Evolutionary conservation across 2,329 filamentous ascomycete genomes (phyloP).

Genomic region (Mycosphaerella sp.): DNA sequence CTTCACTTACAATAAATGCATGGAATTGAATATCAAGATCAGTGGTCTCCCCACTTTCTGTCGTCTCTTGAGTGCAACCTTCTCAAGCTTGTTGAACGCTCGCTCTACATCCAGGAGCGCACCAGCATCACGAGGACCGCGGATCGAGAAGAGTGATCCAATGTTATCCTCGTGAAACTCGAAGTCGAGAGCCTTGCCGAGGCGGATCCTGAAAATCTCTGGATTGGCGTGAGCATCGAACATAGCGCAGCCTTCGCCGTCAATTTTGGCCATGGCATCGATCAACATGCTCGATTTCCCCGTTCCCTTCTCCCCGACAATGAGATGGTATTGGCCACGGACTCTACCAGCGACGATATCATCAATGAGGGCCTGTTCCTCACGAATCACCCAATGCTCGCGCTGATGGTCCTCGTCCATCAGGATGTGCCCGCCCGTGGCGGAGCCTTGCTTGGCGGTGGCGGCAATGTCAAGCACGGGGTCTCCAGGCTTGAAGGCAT

Average conservation of each 20-base stretch:
- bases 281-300: conserved; percentile 97
- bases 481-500: conserved; percentile 87
- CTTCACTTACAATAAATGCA: conserved; percentile 61
- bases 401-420: conserved; percentile 43
- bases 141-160: conserved; percentile 89
- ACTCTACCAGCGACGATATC: conserved; percentile 69
- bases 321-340: conserved; percentile 78
- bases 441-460: conserved; percentile 28
- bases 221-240: conserved; percentile 92
- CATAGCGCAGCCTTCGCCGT: conserved; percentile 87
- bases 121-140: conserved; percentile 84
- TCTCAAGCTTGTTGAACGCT: conserved; percentile 96
- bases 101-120: conserved; percentile 92
- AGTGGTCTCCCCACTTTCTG: conserved; percentile 60
- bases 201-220: conserved; percentile 85
- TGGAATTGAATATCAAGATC: conserved; percentile 89
- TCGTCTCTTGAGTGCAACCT: conserved; percentile 73
- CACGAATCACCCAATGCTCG: conserved; percentile 75
- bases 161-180: conserved; percentile 93
- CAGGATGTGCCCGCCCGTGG: conserved; percentile 22
- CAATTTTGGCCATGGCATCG: conserved; percentile 87
- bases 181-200: neutral
- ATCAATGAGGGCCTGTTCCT: conserved; percentile 77
- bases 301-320: conserved; percentile 92
- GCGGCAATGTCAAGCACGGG: conserved; percentile 60